Percentiles rank a stretch among this genome's conserved stretches.
phyloP scores from a whole-genome alignment of 225 moss, liverwort and hornwort genomes.

The Takakia lepidozioides region DNA sequence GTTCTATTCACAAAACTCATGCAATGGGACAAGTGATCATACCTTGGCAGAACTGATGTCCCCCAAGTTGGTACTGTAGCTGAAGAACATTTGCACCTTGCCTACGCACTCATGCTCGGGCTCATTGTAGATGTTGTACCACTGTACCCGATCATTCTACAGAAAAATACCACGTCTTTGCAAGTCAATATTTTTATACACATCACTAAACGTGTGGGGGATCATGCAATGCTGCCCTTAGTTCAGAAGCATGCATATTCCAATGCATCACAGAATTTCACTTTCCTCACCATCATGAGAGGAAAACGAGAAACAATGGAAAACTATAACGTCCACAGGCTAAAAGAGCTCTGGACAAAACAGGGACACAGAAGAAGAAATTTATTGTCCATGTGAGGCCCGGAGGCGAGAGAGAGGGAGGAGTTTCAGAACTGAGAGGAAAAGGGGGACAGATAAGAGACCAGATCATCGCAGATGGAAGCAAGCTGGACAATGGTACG shows the following conservation, averaged over 20 bases:
- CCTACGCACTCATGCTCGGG: slow-evolving; percentile 82
- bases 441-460: slow-evolving; percentile 4
- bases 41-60: slow-evolving; percentile 83
- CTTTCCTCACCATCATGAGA: no score
- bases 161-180: neutral
- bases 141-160: slow-evolving; percentile 86
- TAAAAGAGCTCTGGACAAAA: no score
- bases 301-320: no score
- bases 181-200: neutral
- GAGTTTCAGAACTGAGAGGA: neutral
- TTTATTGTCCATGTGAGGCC: no score
- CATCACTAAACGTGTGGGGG: no score
- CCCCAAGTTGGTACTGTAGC: slow-evolving; percentile 44
- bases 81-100: slow-evolving; percentile 77
- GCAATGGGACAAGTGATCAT: neutral
- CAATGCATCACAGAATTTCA: no score
- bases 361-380: no score
- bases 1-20: neutral
- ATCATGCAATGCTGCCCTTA: no score
- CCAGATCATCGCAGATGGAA: slow-evolving; percentile 85
- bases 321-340: no score
- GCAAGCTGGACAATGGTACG: slow-evolving; percentile 53
- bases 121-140: slow-evolving; percentile 69
- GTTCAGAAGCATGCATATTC: no score
- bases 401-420: no score